Base-by-base conservation (phyloP, 148 eudicot genomes). In the Dianthus caryophyllus region DNA sequence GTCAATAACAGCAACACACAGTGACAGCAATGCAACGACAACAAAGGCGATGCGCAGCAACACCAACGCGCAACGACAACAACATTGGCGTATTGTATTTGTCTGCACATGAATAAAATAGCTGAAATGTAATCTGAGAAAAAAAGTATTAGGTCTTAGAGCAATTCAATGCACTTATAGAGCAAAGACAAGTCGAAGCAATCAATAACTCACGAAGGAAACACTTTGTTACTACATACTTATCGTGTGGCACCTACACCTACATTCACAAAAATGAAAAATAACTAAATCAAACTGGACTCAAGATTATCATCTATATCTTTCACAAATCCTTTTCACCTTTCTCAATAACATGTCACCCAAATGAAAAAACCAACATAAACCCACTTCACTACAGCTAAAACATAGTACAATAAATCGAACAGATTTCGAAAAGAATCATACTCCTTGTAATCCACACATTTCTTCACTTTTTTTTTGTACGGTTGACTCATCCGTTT, bases 381-480 rank as follows among this genome's bases (percentile, higher is more conserved):
- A 66, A 66, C 64, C 58, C 20, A 66, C 39, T 58, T 38, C 13
- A 59, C 58, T 14, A 47, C 18, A 48, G 4, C 39, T 1, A 25
- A 66, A 66, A 24, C 3, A 25, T 2, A 38, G 16, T 58, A 66
- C 30, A 12, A 65, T 41, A 50, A 57, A 57, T 26, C 30, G 18
- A 64, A 65, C 30, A 43, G 10, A 73, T 20, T 41, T 31, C 39
- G n/a, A n/a, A n/a, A n/a, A n/a, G n/a, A n/a, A n/a, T n/a, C n/a
- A n/a, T n/a, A n/a, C n/a, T n/a, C n/a, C n/a, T n/a, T n/a, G n/a
- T n/a, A n/a, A n/a, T n/a, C n/a, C n/a, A n/a, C n/a, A n/a, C n/a
- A n/a, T n/a, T n/a, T n/a, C n/a, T n/a, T n/a, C n/a, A n/a, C n/a
- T n/a, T n/a, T n/a, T n/a, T n/a, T n/a, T n/a, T n/a, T n/a, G n/a